Percentiles rank a stretch among this genome's conserved stretches.
These are phyloP conservation scores for Penicillium sp. DNA, from an alignment of 2,329 filamentous ascomycete species.

Conservation along the genomic window DNA sequence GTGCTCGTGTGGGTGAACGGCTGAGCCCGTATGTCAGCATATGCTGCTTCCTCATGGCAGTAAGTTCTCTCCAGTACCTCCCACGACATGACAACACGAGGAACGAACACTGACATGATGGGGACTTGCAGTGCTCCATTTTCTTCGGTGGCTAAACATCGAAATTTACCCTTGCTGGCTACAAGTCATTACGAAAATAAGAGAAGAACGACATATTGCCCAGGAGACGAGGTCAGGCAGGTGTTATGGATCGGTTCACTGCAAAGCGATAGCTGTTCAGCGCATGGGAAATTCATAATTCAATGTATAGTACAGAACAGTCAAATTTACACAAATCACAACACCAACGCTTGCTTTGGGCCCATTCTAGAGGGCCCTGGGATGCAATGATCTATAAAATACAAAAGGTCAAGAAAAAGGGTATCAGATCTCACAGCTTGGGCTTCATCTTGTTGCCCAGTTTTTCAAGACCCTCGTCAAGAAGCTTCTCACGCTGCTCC, in stretches of 20 bases:
- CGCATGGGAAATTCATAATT: constrained; percentile 26
- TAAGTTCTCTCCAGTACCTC: constrained; percentile 50
- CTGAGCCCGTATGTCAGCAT: constrained; percentile 94
- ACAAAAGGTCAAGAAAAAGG: constrained; percentile 22
- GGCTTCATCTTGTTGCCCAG: constrained; percentile 30
- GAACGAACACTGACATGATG: constrained; percentile 3
- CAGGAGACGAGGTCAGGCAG: not conserved
- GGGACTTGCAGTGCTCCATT: constrained; percentile 36
- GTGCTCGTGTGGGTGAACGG: constrained; percentile 86
- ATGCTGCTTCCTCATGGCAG: constrained; percentile 92
- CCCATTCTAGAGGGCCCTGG: constrained; percentile 9
- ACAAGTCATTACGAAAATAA: constrained; percentile 5
- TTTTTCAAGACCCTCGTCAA: constrained; percentile 36
- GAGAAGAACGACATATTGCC: not conserved
- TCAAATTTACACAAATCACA: constrained; percentile 21
- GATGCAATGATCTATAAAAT: constrained; percentile 24
- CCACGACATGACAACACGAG: not conserved
- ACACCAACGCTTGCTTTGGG: constrained; percentile 15
- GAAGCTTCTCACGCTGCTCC: constrained; percentile 27
- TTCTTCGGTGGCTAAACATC: constrained; percentile 39
- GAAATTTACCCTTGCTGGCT: not conserved
- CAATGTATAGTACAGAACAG: constrained; percentile 34
- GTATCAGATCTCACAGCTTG: constrained; percentile 30
- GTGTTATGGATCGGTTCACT: constrained; percentile 3
- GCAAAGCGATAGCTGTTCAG: constrained; percentile 12